These are phyloP conservation scores for Marsdenia floribunda DNA, from an alignment of 257 asterid species.

Conservation along the genomic window DNA sequence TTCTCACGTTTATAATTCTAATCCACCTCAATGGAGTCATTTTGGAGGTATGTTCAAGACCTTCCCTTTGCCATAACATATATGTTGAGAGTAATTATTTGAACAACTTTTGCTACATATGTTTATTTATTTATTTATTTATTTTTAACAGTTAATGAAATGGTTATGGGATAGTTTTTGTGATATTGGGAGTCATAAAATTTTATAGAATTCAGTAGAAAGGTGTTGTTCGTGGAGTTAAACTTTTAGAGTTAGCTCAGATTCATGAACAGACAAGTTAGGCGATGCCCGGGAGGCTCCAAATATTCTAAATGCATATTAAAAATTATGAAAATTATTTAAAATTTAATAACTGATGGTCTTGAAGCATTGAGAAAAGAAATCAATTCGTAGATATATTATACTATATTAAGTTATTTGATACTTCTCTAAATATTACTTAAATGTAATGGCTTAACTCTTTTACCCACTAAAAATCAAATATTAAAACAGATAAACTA, in stretches of 20 bases:
- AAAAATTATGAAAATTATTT: no score
- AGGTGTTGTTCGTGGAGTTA: background rate
- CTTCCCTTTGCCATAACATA: background rate
- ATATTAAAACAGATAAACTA: no score
- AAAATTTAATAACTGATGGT: no score
- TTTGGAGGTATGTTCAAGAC: conserved; percentile 37
- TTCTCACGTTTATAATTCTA: conserved; percentile 17
- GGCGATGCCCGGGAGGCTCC: no score
- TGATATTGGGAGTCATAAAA: background rate
- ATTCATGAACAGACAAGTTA: background rate
- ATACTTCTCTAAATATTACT: no score
- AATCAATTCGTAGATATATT: no score
- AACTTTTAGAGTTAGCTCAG: background rate
- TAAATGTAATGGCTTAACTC: no score
- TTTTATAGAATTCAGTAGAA: background rate
- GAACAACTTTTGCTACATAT: background rate
- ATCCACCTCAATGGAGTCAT: conserved; percentile 26
- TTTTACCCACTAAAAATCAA: no score
- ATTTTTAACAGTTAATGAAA: background rate
- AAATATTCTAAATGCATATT: no score
- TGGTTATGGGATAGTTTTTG: background rate
- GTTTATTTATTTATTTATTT: background rate
- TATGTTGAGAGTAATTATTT: background rate
- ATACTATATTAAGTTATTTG: no score
- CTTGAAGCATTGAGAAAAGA: no score